A percentile compares a stretch with the other conserved stretches of the same genome.
Conservation (phyloP, 176 grass and related monocot genomes). For the Phoenix roebelenii region DNA sequence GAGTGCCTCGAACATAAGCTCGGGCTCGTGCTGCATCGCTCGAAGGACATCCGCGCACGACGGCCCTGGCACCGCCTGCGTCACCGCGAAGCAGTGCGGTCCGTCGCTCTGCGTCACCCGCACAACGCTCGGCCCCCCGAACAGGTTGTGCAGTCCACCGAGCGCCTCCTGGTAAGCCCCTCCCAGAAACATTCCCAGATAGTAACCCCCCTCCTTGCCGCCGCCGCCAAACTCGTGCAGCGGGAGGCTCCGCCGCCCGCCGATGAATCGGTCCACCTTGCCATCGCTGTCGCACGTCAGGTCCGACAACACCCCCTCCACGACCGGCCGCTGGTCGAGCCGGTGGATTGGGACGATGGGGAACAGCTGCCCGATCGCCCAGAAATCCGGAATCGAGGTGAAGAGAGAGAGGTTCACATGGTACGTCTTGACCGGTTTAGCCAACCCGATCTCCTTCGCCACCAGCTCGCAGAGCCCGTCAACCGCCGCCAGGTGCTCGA, state of each 20-base stretch:
- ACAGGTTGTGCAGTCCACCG: conserved; percentile 11
- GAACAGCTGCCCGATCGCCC: conserved; percentile 10
- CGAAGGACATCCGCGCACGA: conserved; percentile 12
- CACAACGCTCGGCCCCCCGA: conserved; percentile 7
- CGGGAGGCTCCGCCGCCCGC: conserved; percentile 1
- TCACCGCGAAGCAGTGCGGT: conserved; percentile 12
- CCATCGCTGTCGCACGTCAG: conserved; percentile 14
- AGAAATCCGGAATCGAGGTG: conserved; percentile 11
- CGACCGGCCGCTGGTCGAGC: conserved; percentile 7
- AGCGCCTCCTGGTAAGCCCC: conserved; percentile 12
- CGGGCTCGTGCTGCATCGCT: conserved; percentile 10
- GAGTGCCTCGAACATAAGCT: conserved; percentile 7
- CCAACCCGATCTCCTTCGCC: background rate
- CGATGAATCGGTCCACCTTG: conserved; percentile 9
- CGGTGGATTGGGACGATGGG: conserved; percentile 11
- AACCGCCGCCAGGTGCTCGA: conserved; percentile 9
- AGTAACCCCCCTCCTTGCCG: background rate
- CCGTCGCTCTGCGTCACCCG: conserved; percentile 7
- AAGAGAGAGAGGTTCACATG: conserved; percentile 6
- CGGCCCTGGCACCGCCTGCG: conserved; percentile 5
- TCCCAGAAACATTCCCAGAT: conserved; percentile 11
- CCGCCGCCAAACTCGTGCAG: background rate
- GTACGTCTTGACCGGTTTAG: conserved; percentile 1
- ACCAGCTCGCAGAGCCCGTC: conserved; percentile 4
- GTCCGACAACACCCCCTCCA: background rate